A percentile compares a stretch with the other conserved stretches of the same genome.
Conservation (phyloP, 1,139 yeast genomes). For the Arxiozyma slooffiae region DNA sequence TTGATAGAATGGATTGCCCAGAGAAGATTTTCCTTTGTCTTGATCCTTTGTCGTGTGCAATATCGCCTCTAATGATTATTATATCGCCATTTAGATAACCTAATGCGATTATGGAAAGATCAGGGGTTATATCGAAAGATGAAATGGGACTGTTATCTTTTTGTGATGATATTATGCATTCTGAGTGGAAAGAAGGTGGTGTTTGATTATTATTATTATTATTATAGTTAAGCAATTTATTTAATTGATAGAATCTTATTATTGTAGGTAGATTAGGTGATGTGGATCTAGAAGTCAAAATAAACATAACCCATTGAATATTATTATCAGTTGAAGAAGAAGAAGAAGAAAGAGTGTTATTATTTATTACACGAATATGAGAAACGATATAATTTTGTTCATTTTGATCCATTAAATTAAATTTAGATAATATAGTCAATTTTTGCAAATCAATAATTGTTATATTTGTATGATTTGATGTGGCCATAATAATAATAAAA, state of each 20-base stretch:
- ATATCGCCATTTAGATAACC: constrained; percentile 89
- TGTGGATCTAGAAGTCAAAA: constrained; percentile 34
- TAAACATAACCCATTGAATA: neutral
- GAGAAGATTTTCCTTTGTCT: constrained; percentile 73
- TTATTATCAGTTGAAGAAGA: neutral
- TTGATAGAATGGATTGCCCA: constrained; percentile 71
- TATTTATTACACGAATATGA: constrained; percentile 41
- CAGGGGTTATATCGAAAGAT: constrained; percentile 47
- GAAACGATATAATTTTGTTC: constrained; percentile 52
- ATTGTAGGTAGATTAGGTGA: constrained; percentile 58
- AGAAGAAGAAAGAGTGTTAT: constrained; percentile 34
- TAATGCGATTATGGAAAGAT: constrained; percentile 58
- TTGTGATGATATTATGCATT: constrained; percentile 38
- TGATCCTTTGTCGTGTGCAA: constrained; percentile 80
- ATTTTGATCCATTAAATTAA: constrained; percentile 23
- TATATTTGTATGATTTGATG: constrained; percentile 41
- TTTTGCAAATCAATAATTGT: constrained; percentile 45
- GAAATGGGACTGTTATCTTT: constrained; percentile 67
- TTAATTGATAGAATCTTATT: constrained; percentile 65
- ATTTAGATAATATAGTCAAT: constrained; percentile 22
- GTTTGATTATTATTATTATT: constrained; percentile 29
- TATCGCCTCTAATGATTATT: constrained; percentile 74
- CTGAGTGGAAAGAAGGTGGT: constrained; percentile 36
- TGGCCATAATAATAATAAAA: constrained; percentile 52
- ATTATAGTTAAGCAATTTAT: constrained; percentile 21